Conservation (phyloP, 352 stramenopile species). For the Phytophthora macrochlamydospora region DNA sequence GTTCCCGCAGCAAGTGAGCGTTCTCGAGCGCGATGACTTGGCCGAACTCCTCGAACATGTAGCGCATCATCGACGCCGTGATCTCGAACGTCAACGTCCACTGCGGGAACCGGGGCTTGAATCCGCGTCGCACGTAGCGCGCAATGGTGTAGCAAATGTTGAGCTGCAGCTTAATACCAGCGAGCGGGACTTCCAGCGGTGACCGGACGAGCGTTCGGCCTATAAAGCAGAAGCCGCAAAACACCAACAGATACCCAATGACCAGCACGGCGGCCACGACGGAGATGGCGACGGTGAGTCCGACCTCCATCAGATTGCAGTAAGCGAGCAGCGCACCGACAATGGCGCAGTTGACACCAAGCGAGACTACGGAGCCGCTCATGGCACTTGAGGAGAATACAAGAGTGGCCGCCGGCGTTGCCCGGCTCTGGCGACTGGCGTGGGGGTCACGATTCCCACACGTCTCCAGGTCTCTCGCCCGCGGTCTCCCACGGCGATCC, state of each 20-base stretch:
- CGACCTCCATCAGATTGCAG: slow-evolving; percentile 23
- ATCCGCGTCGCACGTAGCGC: slow-evolving; percentile 16
- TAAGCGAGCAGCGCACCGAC: slow-evolving; percentile 22
- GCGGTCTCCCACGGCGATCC: neutral
- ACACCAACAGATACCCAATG: slow-evolving; percentile 15
- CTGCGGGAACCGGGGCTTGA: slow-evolving; percentile 22
- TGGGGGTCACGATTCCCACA: slow-evolving; percentile 3
- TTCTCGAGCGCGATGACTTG: slow-evolving; percentile 32
- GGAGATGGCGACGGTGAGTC: slow-evolving; percentile 12
- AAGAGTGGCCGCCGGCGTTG: slow-evolving; percentile 14
- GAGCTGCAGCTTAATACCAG: slow-evolving; percentile 24
- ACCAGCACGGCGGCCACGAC: neutral
- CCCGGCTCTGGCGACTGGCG: slow-evolving; percentile 16
- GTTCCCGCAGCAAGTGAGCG: slow-evolving; percentile 18
- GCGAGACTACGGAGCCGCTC: slow-evolving; percentile 19
- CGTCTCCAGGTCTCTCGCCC: neutral
- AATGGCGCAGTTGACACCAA: slow-evolving; percentile 22
- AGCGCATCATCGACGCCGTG: slow-evolving; percentile 28
- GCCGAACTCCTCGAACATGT: slow-evolving; percentile 33
- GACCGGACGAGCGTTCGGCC: slow-evolving; percentile 23
- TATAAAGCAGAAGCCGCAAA: slow-evolving; percentile 26
- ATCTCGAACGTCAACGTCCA: slow-evolving; percentile 33
- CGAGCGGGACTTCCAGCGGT: slow-evolving; percentile 19
- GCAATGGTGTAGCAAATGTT: slow-evolving; percentile 19
- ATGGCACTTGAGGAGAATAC: slow-evolving; percentile 12